Conservation (phyloP, 2,329 filamentous ascomycete species). For the Aspergillus melleus region DNA sequence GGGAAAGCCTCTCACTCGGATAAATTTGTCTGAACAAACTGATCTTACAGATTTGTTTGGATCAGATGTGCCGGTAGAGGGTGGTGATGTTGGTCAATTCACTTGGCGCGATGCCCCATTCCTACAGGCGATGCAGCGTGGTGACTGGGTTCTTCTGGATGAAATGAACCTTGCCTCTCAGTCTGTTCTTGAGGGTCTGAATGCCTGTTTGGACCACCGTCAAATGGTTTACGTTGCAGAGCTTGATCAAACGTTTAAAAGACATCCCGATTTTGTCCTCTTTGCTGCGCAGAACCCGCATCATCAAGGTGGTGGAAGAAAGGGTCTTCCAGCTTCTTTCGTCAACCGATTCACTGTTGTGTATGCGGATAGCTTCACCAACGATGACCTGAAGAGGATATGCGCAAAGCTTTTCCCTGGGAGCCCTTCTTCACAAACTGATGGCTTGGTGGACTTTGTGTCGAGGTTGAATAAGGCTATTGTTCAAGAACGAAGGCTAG, state of each 20-base stretch:
- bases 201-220: constrained; percentile 93
- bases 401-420: constrained; percentile 73
- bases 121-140: constrained; percentile 91
- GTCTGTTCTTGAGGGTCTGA: constrained; percentile 91
- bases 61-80: constrained; percentile 92
- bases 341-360: constrained; percentile 98
- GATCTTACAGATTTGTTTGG: constrained; percentile 97
- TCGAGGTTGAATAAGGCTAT: constrained; percentile 74
- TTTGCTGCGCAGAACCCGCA: constrained; percentile 98
- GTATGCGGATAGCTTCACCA: constrained; percentile 85
- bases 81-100: constrained; percentile 86
- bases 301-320: constrained; percentile 92
- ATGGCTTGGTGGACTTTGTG: constrained; percentile 75
- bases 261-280: constrained; percentile 85
- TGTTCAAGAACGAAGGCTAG: constrained; percentile 55
- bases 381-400: constrained; percentile 78
- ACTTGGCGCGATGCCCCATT: constrained; percentile 96
- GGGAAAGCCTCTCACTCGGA: constrained; percentile 80
- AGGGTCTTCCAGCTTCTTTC: constrained; percentile 91
- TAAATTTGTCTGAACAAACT: constrained; percentile 97
- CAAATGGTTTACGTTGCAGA: constrained; percentile 95
- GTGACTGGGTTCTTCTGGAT: constrained; percentile 94
- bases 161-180: constrained; percentile 99
- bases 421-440: constrained; percentile 60
- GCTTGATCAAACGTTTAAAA: constrained; percentile 87